Evolutionary conservation across 2,329 filamentous ascomycete genomes (phyloP), one percentile per base, ranked within the genome.

Genomic region (Colletotrichum agaves): DNA sequence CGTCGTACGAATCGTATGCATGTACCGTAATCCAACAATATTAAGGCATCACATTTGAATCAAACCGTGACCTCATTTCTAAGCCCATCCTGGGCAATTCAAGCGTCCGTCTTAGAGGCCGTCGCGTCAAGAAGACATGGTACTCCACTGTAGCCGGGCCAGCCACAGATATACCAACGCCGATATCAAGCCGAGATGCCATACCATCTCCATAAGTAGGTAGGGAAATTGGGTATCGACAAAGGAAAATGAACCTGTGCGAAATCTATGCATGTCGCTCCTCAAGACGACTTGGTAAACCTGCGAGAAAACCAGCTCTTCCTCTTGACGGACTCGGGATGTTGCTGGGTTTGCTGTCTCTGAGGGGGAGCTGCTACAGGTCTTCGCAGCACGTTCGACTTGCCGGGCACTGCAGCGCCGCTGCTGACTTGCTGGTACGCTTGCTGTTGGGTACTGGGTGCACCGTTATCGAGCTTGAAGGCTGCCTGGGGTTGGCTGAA

Each of bases 261-360:
- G 53, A 53, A 58, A 43, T 61, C 37, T 67, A 53, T 62, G 57
- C 15, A 17, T 52, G 35, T 13, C 17, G 21, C 56, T 58, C 35
- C 43, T 60, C 56, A 67, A 23, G 77, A 77, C 33, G 80, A 79
- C 76, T 85, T 94, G 84, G 91, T 96, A 78, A 97, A 96, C 62
- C 90, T 87, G 73, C 90, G 88, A 75, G 92, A 89, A 74, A 98
- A 90, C 93, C 94, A 97, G 77, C 94, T 96, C 85, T 94, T 94
- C 71, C 92, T 87, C 85, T 97, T 97, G 69, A 94, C 91, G 12
- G 76, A 75, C 19, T 75, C 75, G 5, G 78, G 76, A 52, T 77
- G 74, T 62, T 75, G 72, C 71, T 78, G 62, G 39, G 70, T 61
- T 53, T 21, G 69, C 49, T 61, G 62, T 33, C 43, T 55, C 65